A percentile compares a stretch with the other conserved stretches of the same genome.
These are phyloP conservation scores for Gymnopilus junonius DNA, from an alignment of 768 basidiomycete species.

Conservation along the genomic window DNA sequence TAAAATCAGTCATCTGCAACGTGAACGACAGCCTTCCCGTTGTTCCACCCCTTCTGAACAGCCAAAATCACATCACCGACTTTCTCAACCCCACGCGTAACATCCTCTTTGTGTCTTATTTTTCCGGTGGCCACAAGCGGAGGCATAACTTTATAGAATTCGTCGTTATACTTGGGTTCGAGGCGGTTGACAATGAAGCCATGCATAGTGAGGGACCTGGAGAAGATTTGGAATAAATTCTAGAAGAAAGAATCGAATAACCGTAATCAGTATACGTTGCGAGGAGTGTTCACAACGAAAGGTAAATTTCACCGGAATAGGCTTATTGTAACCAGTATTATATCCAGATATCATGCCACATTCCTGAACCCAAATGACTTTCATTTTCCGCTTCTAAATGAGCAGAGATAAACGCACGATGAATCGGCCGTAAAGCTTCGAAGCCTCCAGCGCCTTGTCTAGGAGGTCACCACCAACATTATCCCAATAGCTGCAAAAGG, in stretches of 20 bases:
- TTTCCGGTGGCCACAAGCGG: constrained; percentile 45
- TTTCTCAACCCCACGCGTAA: constrained; percentile 45
- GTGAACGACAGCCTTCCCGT: constrained; percentile 37
- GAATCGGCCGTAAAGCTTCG: constrained; percentile 50
- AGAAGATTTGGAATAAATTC: constrained; percentile 42
- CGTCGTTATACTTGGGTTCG: constrained; percentile 37
- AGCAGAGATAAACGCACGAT: constrained; percentile 41
- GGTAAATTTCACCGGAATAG: constrained; percentile 27
- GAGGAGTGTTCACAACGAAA: not conserved
- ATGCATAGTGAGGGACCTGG: constrained; percentile 41
- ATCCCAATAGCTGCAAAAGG: constrained; percentile 57
- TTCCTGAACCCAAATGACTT: constrained; percentile 28
- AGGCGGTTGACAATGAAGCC: constrained; percentile 41
- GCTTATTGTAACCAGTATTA: constrained; percentile 29
- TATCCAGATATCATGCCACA: constrained; percentile 46
- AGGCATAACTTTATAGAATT: constrained; percentile 48
- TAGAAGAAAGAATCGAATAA: constrained; percentile 16
- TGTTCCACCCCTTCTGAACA: constrained; percentile 38
- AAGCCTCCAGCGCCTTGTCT: constrained; percentile 54
- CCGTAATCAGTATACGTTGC: not conserved
- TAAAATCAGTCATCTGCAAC: constrained; percentile 37
- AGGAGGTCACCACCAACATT: constrained; percentile 65
- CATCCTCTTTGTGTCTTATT: constrained; percentile 50
- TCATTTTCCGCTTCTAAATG: not conserved
- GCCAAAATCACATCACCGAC: constrained; percentile 37